These are phyloP conservation scores for Leccinum imitatum DNA, from an alignment of 768 basidiomycete genomes.

Conservation along the genomic window DNA sequence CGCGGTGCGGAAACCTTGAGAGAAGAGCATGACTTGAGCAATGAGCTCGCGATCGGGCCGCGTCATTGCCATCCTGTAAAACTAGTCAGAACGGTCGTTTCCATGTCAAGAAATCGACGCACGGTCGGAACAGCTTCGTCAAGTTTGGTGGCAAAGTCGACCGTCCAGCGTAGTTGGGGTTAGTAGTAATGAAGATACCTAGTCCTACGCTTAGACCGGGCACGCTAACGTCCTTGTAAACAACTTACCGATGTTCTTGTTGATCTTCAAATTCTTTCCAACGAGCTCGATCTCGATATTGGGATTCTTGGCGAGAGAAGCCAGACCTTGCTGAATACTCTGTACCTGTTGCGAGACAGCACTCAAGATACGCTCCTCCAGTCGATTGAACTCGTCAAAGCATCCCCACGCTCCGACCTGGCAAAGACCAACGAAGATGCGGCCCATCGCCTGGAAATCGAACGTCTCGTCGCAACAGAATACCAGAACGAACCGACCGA, in stretches of 20 bases:
- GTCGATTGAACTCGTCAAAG: conserved; percentile 96
- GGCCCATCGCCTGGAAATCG: conserved; percentile 99
- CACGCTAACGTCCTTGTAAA: neutral
- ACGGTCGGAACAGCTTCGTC: conserved; percentile 93
- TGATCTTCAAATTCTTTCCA: conserved; percentile 90
- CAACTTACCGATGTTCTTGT: conserved; percentile 53
- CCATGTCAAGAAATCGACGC: conserved; percentile 31
- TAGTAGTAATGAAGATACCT: conserved; percentile 99
- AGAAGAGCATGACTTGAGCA: conserved; percentile 99
- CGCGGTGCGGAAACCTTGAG: conserved; percentile 97
- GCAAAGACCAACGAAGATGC: conserved; percentile 97
- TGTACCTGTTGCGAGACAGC: conserved; percentile 99
- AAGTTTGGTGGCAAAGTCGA: conserved; percentile 86
- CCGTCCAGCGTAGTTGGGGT: conserved; percentile 98
- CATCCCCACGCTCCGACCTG: conserved; percentile 99
- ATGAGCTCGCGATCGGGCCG: conserved; percentile 97
- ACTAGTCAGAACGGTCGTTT: neutral
- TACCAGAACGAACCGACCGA: conserved; percentile 99
- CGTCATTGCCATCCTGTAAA: conserved; percentile 93
- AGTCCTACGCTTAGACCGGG: conserved; percentile 12
- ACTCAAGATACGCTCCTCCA: conserved; percentile 96
- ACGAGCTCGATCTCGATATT: conserved; percentile 93
- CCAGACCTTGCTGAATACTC: conserved; percentile 94
- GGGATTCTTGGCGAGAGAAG: conserved; percentile 77
- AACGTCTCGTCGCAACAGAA: conserved; percentile 99